Base-by-base conservation (phyloP, 176 grass and related monocot species). In the Oryza brachyantha region DNA sequence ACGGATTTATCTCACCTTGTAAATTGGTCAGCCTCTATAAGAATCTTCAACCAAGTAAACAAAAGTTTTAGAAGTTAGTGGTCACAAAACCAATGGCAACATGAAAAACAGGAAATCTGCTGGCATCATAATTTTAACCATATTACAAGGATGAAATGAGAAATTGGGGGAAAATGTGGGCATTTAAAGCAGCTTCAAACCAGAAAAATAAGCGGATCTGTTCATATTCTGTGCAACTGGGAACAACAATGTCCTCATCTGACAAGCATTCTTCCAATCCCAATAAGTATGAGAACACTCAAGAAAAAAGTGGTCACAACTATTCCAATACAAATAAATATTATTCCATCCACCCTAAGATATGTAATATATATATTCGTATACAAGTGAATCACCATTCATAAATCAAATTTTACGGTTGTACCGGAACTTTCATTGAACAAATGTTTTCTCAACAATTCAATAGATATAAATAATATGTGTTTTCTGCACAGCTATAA, bases 21-120 rank as follows among this genome's bases (percentile, higher is more conserved):
- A 94, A n/a, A 80, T 87, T 94, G 89, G 82, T 98, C 95, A 82
- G 94, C 95, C 86, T 98, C 95, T 79, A 98, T 89, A 80, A 98
- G 92, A 86, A 98, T 98, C 95, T 98, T 85, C 35, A 72, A 80
- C 75, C 50, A 35, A 80, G 64, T 58, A 61, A 84, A 80, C 61
- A 36, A 75, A 59, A 5, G n/a, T 24, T 34, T 84, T 61, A 88
- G 81, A 57, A 70, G 19, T 76, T 64, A 75, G 64, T 52, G 3
- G 52, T 52, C 31, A 2, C 65, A 58, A 70, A 59, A 29, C 9
- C 13, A 80, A 74, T 75, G 14, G 25, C 24, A 79, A 81, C 48
- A 46, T 29, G 19, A 58, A 39, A 58, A 58, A 39, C 43, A 26
- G 42, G 0, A 25, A 57, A 64, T 60, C 40, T 77, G 60, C 38